Evolutionary conservation across 257 asterid genomes (phyloP), one percentile per base, ranked within the genome.

Genomic region (Solanum neorickii): DNA sequence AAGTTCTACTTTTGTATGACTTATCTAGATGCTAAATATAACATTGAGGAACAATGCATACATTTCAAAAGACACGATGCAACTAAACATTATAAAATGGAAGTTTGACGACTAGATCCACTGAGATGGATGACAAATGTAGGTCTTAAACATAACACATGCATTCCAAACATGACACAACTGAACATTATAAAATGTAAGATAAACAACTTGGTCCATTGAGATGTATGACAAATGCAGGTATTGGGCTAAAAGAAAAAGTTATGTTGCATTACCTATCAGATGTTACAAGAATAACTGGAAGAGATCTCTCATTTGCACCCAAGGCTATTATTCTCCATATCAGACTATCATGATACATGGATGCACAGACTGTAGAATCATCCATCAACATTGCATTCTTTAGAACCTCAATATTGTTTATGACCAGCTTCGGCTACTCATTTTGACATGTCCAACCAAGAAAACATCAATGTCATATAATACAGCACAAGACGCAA

Each of bases 401-500:
- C 96, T 95, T 97, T 90, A 97, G 89, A 87, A 97, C 89, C 90
- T 97, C 99, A 85, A 97, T 94, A 89, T 97, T 97, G 96, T 97
- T 97, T 86, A 97, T 93, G 92, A 97, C 98, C 93, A 97, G 92
- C 93, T 97, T 97, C 21, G 99, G 98, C 99, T 96, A 91, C 92
- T 90, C 88, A 88, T 92, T 88, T 91, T 84, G 37, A 70, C 92
- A 90, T 83, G 59, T 77, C 87, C 72, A 90, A 88, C 31, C 84
- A 88, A 56, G 25, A 87, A 70, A 91, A 87, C 31, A 89, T 87
- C 68, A 78, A 12, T 29, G 87, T 77, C 85, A 90, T 91, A 87
- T 77, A 77, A 87, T 82, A 77, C 74, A 68, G 69, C 88, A 89
- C 33, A 80, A 27, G 60, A 25, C 29, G 14, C 44, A 80, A 80